A percentile compares a stretch with the other conserved stretches of the same genome.
Evolutionary conservation across 768 basidiomycete species (phyloP).

Genomic region (Lentinula raphanica): DNA sequence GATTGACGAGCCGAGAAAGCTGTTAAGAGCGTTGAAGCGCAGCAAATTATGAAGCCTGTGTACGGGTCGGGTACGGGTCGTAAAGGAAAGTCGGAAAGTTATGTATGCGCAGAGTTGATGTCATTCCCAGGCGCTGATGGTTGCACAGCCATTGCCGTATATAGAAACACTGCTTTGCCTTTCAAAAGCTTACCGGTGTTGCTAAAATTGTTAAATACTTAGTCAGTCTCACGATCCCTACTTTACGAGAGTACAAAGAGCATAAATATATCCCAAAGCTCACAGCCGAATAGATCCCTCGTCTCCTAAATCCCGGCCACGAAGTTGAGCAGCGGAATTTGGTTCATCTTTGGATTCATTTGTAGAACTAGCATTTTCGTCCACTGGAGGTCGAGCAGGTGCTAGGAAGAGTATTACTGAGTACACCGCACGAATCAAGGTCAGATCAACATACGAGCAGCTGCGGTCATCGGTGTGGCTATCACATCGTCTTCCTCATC

Average conservation of each 20-base stretch:
- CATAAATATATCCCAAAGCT: background rate
- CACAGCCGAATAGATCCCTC: slow-evolving; percentile 4
- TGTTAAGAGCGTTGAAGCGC: background rate
- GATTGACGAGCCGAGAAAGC: background rate
- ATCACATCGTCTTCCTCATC: slow-evolving; percentile 13
- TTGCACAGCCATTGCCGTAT: background rate
- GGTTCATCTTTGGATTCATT: background rate
- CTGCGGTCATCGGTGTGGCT: slow-evolving; percentile 1
- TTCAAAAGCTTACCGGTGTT: background rate
- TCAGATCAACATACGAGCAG: background rate
- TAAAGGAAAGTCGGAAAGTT: background rate
- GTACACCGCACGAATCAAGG: too few species aligned
- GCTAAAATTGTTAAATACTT: too few species aligned
- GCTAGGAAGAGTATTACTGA: background rate
- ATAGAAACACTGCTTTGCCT: background rate
- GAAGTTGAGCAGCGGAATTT: background rate
- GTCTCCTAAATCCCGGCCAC: background rate
- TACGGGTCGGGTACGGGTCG: background rate
- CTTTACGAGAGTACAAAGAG: background rate
- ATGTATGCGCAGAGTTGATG: background rate
- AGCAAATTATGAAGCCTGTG: background rate
- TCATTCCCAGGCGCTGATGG: background rate
- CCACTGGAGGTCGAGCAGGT: background rate
- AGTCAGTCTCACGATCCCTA: too few species aligned
- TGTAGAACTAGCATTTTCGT: background rate